Evolutionary conservation across 2,329 filamentous ascomycete genomes (phyloP).

Genomic region (Calonectria leucothoes): DNA sequence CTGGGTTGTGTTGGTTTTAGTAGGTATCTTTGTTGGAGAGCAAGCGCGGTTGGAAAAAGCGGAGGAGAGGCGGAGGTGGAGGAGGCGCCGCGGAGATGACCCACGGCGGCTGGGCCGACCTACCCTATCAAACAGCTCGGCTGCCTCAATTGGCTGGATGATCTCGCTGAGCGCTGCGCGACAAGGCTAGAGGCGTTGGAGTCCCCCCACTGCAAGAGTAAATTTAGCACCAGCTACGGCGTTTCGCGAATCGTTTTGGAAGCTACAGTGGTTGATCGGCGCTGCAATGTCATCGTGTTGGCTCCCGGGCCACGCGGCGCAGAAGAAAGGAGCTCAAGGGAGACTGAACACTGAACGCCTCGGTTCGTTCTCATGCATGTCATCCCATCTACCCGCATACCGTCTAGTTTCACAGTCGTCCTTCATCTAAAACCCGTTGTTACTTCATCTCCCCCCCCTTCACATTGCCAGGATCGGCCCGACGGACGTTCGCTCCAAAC

Average conservation of each 20-base stretch:
- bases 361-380: background rate
- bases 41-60: conserved; percentile 16
- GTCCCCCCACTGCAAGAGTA: background rate
- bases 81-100: conserved; percentile 22
- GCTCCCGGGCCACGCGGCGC: background rate
- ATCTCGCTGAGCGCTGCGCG: conserved; percentile 6
- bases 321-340: background rate
- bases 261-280: background rate
- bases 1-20: conserved; percentile 1
- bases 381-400: conserved; percentile 1
- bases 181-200: conserved; percentile 10
- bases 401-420: background rate
- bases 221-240: conserved; percentile 1
- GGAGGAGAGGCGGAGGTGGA: conserved; percentile 22
- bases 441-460: conserved; percentile 14
- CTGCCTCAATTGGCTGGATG: conserved; percentile 21
- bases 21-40: background rate
- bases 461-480: conserved; percentile 35
- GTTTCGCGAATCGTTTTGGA: conserved; percentile 7
- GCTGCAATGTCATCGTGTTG: background rate
- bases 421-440: background rate
- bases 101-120: conserved; percentile 10
- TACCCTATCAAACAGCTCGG: conserved; percentile 13
- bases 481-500: conserved; percentile 70
- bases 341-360: conserved; percentile 4